Percentiles rank a stretch among this genome's conserved stretches.
These are phyloP conservation scores for Taphrina wiesneri DNA, from an alignment of 1,139 yeast species.

Conservation along the genomic window DNA sequence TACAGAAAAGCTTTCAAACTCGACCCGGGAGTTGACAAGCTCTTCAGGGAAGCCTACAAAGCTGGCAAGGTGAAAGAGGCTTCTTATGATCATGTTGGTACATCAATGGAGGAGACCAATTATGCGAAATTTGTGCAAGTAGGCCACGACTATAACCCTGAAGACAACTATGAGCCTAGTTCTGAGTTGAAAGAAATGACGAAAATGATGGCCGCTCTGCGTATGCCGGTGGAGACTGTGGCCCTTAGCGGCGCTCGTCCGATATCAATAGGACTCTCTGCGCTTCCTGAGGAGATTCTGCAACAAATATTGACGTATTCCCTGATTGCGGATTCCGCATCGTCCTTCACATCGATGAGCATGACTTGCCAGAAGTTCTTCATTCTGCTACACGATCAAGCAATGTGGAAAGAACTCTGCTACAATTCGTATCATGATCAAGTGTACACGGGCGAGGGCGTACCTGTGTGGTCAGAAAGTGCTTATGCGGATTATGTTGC, in stretches of 20 bases:
- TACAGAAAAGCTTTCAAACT: slow-evolving; percentile 71
- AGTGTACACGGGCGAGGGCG: slow-evolving; percentile 42
- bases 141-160: slow-evolving; percentile 40
- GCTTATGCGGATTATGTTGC: slow-evolving; percentile 17
- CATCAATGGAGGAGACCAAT: slow-evolving; percentile 41
- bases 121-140: slow-evolving; percentile 43
- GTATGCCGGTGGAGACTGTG: slow-evolving; percentile 3
- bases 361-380: slow-evolving; percentile 64
- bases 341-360: slow-evolving; percentile 61
- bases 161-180: slow-evolving; percentile 39
- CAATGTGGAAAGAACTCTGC: slow-evolving; percentile 62
- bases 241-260: slow-evolving; percentile 43
- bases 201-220: slow-evolving; percentile 14
- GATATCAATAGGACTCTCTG: slow-evolving; percentile 54
- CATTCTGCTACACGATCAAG: slow-evolving; percentile 59
- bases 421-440: slow-evolving; percentile 60
- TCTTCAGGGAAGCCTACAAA: slow-evolving; percentile 52
- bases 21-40: slow-evolving; percentile 66
- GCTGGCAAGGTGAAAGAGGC: slow-evolving; percentile 41
- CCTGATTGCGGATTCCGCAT: slow-evolving; percentile 53
- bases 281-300: slow-evolving; percentile 68
- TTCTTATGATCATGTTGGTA: slow-evolving; percentile 41
- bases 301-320: slow-evolving; percentile 56
- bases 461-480: slow-evolving; percentile 5
- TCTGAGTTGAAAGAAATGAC: slow-evolving; percentile 2